These are phyloP conservation scores for Mycotypha africana DNA, from an alignment of 371 early-diverging fungal genomes.

Conservation along the genomic window DNA sequence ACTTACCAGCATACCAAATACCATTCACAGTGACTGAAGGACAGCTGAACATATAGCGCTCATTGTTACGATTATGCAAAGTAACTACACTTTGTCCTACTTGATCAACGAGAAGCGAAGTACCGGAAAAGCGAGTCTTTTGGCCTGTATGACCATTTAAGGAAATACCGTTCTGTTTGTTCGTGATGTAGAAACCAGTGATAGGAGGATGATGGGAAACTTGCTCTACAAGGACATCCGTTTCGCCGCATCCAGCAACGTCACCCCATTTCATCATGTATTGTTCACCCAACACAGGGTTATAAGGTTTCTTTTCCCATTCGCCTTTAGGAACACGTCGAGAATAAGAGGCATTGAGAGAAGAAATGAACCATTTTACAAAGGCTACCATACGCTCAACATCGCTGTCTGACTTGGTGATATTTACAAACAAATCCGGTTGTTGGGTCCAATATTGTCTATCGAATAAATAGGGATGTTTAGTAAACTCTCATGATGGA, in stretches of 20 bases:
- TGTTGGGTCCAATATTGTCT: conserved; percentile 70
- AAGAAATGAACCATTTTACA: conserved; percentile 73
- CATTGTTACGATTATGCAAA: conserved; percentile 20
- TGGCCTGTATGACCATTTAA: conserved; percentile 69
- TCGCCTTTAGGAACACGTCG: conserved; percentile 42
- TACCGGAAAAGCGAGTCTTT: conserved; percentile 35
- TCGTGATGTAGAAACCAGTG: conserved; percentile 59
- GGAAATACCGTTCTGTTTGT: conserved; percentile 57
- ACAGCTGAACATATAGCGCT: conserved; percentile 33
- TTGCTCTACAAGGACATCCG: conserved; percentile 64
- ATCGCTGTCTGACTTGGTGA: conserved; percentile 50
- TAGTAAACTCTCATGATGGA: too few species aligned
- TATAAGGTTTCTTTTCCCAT: conserved; percentile 80
- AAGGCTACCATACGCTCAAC: conserved; percentile 62
- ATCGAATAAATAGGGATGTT: too few species aligned
- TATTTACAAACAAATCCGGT: conserved; percentile 65
- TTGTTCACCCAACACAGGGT: conserved; percentile 80
- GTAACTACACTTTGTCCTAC: conserved; percentile 28
- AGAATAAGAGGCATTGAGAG: conserved; percentile 64
- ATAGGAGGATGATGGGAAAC: conserved; percentile 77
- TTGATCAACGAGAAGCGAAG: conserved; percentile 41
- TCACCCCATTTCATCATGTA: conserved; percentile 63
- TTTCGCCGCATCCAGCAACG: conserved; percentile 60
- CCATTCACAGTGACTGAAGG: conserved; percentile 42
- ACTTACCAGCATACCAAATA: conserved; percentile 45